Conservation (phyloP, 306 rosid species). For the Potentilla sterilis region DNA sequence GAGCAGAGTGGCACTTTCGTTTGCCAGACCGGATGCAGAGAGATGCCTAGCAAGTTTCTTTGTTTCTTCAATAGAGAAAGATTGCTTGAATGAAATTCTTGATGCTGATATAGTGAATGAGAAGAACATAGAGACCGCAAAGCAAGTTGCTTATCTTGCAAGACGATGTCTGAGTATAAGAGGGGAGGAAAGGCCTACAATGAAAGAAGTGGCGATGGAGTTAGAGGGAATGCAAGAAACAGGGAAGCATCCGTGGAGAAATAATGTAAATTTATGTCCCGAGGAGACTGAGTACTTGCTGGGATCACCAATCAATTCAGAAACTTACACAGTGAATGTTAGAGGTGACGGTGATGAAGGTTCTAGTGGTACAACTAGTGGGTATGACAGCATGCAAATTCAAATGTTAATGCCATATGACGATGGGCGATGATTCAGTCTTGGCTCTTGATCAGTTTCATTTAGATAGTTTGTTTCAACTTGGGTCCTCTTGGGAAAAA, state of each 20-base stretch:
- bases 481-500: background rate
- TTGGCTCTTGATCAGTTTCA: too few species aligned
- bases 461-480: background rate
- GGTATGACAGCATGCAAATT: background rate
- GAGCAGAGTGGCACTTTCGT: background rate
- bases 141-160: background rate
- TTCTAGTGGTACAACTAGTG: background rate
- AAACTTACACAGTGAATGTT: background rate
- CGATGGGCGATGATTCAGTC: background rate
- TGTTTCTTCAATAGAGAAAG: background rate
- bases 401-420: background rate
- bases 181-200: background rate
- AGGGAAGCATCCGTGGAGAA: background rate
- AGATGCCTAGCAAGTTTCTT: background rate
- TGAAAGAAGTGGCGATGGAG: constrained; percentile 7
- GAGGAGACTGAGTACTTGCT: background rate
- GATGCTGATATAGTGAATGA: background rate
- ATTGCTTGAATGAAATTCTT: background rate
- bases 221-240: background rate
- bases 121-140: background rate
- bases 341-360: background rate
- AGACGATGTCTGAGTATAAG: background rate
- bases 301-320: background rate
- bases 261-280: background rate
- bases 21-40: background rate